Conservation (phyloP, 202 grass and related monocot genomes). For the Carex arenaria region DNA sequence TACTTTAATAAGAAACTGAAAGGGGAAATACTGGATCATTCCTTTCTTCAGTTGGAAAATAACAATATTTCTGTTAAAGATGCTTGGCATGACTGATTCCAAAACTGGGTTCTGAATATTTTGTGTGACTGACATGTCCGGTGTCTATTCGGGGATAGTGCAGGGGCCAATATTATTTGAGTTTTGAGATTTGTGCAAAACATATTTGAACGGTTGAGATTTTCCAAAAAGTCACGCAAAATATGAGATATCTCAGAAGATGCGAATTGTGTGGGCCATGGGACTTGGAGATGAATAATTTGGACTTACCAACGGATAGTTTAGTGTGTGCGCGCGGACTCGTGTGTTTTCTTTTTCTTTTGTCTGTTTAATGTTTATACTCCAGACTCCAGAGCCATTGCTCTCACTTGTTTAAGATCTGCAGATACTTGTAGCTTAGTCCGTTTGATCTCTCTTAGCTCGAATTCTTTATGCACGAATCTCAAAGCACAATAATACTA, state of each 20-base stretch:
- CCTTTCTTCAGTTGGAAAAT: neutral
- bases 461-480: no score
- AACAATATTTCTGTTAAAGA: neutral
- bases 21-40: neutral
- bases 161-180: no score
- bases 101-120: neutral
- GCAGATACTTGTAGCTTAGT: neutral
- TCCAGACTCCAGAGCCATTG: neutral
- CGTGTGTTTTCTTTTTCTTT: neutral
- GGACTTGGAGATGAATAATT: neutral
- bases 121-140: no score
- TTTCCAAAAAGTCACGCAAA: no score
- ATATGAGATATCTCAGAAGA: no score
- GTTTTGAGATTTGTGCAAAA: no score
- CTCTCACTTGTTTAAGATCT: neutral
- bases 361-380: neutral
- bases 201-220: no score
- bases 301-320: neutral
- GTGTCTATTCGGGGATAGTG: no score
- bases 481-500: no score
- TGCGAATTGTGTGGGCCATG: no score
- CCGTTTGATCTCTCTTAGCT: neutral
- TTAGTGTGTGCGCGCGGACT: no score
- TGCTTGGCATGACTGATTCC: neutral
- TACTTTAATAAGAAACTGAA: slow-evolving; percentile 3